These are phyloP conservation scores for Platismatia glauca DNA, from an alignment of 495 filamentous ascomycete genomes.

Conservation along the genomic window DNA sequence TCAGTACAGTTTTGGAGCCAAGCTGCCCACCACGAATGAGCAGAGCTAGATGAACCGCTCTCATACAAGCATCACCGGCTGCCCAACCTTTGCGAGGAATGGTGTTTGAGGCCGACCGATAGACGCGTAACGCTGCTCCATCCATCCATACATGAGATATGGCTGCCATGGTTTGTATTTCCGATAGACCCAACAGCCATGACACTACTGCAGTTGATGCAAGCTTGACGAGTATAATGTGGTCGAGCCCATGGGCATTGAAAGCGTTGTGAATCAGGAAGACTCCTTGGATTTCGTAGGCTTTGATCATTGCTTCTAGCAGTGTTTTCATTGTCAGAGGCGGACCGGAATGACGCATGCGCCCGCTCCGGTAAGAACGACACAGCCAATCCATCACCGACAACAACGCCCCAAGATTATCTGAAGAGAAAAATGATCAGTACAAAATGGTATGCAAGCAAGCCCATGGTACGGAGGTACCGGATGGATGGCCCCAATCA, in stretches of 20 bases:
- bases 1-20: constrained; percentile 31
- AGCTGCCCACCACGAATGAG: constrained; percentile 30
- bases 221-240: constrained; percentile 39
- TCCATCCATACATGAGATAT: constrained; percentile 39
- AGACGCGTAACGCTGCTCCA: constrained; percentile 32
- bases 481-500: constrained; percentile 42
- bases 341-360: constrained; percentile 14
- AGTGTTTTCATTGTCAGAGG: constrained; percentile 31
- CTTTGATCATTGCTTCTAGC: constrained; percentile 34
- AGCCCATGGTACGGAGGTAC: constrained; percentile 18
- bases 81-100: constrained; percentile 41
- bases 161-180: constrained; percentile 29
- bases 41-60: constrained; percentile 37
- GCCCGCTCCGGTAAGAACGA: constrained; percentile 20
- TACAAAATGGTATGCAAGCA: background rate
- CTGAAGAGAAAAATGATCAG: constrained; percentile 14
- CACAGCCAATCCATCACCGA: constrained; percentile 33
- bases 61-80: constrained; percentile 36
- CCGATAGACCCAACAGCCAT: constrained; percentile 31
- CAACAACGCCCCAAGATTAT: constrained; percentile 37
- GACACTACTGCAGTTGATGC: constrained; percentile 34
- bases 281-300: constrained; percentile 42
- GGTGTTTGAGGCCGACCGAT: constrained; percentile 31
- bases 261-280: constrained; percentile 35
- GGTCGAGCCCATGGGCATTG: constrained; percentile 37